A percentile compares a stretch with the other conserved stretches of the same genome.
phyloP scores from a whole-genome alignment of 169 alveolate genomes.

The Plasmodium gonderi region DNA sequence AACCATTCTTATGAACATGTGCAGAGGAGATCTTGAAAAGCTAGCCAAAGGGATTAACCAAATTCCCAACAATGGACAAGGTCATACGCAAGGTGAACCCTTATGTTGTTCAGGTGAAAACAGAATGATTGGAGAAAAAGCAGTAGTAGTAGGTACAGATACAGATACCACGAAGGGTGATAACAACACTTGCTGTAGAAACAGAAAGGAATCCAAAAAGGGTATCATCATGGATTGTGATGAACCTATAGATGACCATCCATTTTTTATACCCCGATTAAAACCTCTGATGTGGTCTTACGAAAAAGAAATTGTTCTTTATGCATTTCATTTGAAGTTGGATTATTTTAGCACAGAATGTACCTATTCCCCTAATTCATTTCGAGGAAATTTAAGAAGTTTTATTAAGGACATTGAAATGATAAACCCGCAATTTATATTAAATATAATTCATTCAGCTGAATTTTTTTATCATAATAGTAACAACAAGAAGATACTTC shows the following conservation, averaged over 20 bases:
- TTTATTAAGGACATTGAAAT: conserved; percentile 93
- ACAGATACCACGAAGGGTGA: not conserved
- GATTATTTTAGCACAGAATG: conserved; percentile 98
- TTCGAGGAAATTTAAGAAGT: conserved; percentile 96
- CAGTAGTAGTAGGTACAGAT: not conserved
- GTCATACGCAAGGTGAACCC: no score
- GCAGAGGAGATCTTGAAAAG: conserved; percentile 96
- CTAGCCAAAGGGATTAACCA: conserved; percentile 89
- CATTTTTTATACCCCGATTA: conserved; percentile 88
- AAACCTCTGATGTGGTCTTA: conserved; percentile 96
- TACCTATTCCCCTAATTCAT: conserved; percentile 96
- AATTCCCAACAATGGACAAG: no score
- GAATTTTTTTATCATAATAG: conserved; percentile 75
- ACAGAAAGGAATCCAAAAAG: not conserved
- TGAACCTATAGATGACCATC: not conserved
- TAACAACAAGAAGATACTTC: conserved; percentile 15
- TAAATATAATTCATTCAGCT: conserved; percentile 78
- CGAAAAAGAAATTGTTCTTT: conserved; percentile 98
- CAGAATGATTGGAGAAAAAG: not conserved
- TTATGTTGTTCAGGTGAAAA: no score
- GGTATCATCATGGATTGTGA: not conserved
- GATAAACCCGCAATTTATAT: conserved; percentile 79
- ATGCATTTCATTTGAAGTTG: conserved; percentile 94
- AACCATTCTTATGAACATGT: conserved; percentile 95
- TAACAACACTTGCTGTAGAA: not conserved